Evolutionary conservation across 1,284 basidiomycete species (phyloP).

Genomic region (Xerocomus cyaneibrunnescens): DNA sequence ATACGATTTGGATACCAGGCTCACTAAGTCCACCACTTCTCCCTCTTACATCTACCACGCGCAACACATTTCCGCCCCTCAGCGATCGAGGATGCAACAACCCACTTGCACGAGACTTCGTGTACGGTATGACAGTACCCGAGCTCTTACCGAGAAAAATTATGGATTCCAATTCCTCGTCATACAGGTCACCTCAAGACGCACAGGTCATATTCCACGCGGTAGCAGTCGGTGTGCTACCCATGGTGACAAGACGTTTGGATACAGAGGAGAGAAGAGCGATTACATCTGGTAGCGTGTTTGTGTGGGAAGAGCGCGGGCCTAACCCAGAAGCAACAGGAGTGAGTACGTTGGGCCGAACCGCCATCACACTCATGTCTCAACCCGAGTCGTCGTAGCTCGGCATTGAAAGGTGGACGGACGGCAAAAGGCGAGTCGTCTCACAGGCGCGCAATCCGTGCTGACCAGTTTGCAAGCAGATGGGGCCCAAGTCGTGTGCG

Average conservation of each 20-base stretch:
- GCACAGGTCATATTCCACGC: conserved; percentile 77
- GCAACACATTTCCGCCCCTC: conserved; percentile 11
- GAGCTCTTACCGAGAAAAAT: conserved; percentile 27
- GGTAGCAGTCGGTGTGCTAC: conserved; percentile 57
- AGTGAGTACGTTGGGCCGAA: conserved; percentile 43
- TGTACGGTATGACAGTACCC: conserved; percentile 29
- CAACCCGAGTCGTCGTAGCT: conserved; percentile 40
- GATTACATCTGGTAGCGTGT: conserved; percentile 69
- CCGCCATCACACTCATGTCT: background rate
- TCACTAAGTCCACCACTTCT: conserved; percentile 33
- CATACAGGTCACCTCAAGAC: conserved; percentile 57
- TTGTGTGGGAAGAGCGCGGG: conserved; percentile 80
- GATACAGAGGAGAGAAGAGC: conserved; percentile 69
- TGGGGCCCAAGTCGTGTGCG: conserved; percentile 78
- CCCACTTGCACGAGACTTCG: conserved; percentile 45
- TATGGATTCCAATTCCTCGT: conserved; percentile 36
- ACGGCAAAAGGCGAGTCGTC: conserved; percentile 57
- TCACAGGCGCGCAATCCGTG: conserved; percentile 32
- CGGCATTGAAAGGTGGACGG: conserved; percentile 79
- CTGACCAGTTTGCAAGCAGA: conserved; percentile 26
- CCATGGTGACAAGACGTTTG: conserved; percentile 70
- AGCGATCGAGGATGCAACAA: conserved; percentile 39
- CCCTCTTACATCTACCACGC: conserved; percentile 22
- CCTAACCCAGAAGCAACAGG: conserved; percentile 65
- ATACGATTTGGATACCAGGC: conserved; percentile 21